These are phyloP conservation scores for Agaricales sp. DNA, from an alignment of 1,284 basidiomycete genomes.

Conservation along the genomic window DNA sequence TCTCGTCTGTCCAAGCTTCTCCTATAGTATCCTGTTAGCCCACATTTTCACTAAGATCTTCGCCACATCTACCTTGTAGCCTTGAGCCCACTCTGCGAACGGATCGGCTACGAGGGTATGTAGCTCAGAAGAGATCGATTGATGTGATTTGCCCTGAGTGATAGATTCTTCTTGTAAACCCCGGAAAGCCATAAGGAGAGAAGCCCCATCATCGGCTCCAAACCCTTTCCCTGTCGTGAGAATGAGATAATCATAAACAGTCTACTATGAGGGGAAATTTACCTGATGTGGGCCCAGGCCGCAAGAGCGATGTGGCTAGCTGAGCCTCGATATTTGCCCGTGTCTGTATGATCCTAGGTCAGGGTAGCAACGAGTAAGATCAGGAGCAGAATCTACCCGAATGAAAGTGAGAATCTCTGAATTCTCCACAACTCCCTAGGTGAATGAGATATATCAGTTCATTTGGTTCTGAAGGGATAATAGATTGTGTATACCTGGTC, in stretches of 20 bases:
- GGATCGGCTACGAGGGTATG: constrained; percentile 60
- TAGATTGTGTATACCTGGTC: constrained; percentile 47
- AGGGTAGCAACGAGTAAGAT: too few species aligned
- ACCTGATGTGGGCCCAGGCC: constrained; percentile 44
- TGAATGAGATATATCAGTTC: constrained; percentile 6
- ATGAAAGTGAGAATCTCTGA: constrained; percentile 77
- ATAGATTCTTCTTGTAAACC: constrained; percentile 64
- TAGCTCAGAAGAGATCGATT: constrained; percentile 56
- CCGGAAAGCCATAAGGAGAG: constrained; percentile 66
- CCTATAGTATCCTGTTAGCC: constrained; percentile 24
- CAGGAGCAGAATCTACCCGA: constrained; percentile 37
- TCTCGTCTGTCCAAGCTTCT: constrained; percentile 47
- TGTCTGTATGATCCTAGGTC: constrained; percentile 33
- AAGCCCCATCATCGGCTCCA: constrained; percentile 67
- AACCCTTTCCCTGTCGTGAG: constrained; percentile 52
- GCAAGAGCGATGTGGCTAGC: constrained; percentile 46
- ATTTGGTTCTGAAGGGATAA: constrained; percentile 5
- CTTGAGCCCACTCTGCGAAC: constrained; percentile 62
- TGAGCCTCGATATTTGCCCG: constrained; percentile 55
- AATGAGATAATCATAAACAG: constrained; percentile 7
- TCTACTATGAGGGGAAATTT: constrained; percentile 12
- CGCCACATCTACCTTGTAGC: constrained; percentile 42
- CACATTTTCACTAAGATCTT: constrained; percentile 2
- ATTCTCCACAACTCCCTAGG: constrained; percentile 70
- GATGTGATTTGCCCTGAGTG: constrained; percentile 58